Evolutionary conservation across 2,329 filamentous ascomycete genomes (phyloP), one percentile per base, ranked within the genome.

Genomic region (Tolypocladium album): DNA sequence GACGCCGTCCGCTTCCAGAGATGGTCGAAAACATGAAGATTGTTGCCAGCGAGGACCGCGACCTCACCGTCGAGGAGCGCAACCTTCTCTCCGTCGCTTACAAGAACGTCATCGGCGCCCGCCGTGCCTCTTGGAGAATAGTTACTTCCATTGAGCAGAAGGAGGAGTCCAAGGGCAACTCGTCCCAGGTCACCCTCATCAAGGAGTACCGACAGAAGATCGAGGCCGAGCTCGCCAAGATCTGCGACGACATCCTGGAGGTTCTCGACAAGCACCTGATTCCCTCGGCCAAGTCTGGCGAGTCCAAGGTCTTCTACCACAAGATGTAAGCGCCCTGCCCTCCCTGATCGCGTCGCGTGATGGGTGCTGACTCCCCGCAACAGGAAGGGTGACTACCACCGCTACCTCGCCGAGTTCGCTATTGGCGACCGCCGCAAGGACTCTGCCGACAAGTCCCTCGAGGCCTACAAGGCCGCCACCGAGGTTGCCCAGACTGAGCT

Each of bases 1-100:
- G 64, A 72, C 66, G 15, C 55, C 55, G 38, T 42, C 56, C 61
- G 55, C 58, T 60, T 24, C 55, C 78, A 97, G 93, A 97, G 82
- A 97, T 97, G 93, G 93, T 97, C 69, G 92, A 96, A 84, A 96
- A 97, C 87, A 97, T 97, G 93, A 97, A 97, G 88, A 87, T 90
- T 69, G 93, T 97, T 72, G 93, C 93, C 72, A 92, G 89, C 68
- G 90, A 93, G 75, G 86, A 90, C 74, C 86, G 83, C 71, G 88
- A 92, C 73, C 84, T 92, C 70, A 88, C 87, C 66, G 92, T 97
- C 68, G 93, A 97, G 81, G 92, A 97, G 86, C 90, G 92, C 76
- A 97, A 97, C 82, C 90, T 97, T 66, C 87, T 97, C 64, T 96
- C 92, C 63, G 92, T 97, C 75, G 92, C 92, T 78, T 97, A 97